These are phyloP conservation scores for Candida dubliniensis DNA, from an alignment of 1,139 yeast species.

Conservation along the genomic window DNA sequence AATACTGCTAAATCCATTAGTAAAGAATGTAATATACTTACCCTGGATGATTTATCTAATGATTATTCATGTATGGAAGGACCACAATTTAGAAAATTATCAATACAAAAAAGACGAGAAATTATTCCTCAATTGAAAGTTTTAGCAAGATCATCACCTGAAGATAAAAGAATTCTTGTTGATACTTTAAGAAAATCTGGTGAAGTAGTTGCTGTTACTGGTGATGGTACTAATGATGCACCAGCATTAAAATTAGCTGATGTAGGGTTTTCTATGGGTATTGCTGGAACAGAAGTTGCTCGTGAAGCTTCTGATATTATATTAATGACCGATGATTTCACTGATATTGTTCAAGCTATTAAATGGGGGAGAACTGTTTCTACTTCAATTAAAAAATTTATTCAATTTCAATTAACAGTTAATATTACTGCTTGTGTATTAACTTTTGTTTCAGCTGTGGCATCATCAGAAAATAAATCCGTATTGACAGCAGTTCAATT, in stretches of 20 bases:
- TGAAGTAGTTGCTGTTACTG: slow-evolving; percentile 97
- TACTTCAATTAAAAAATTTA: slow-evolving; percentile 88
- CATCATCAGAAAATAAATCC: slow-evolving; percentile 72
- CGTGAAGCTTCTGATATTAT: slow-evolving; percentile 94
- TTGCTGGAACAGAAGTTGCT: slow-evolving; percentile 91
- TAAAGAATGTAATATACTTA: slow-evolving; percentile 75
- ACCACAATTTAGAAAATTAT: slow-evolving; percentile 73
- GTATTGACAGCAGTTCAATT: slow-evolving; percentile 96
- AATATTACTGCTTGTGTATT: slow-evolving; percentile 92
- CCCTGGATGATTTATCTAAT: slow-evolving; percentile 51
- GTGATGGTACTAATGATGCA: slow-evolving; percentile 97
- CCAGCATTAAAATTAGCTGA: slow-evolving; percentile 92
- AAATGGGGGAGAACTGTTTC: slow-evolving; percentile 99
- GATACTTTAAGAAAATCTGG: slow-evolving; percentile 77
- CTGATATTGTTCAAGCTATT: slow-evolving; percentile 95
- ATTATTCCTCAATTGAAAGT: slow-evolving; percentile 77
- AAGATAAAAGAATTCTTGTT: slow-evolving; percentile 86
- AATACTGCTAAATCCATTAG: slow-evolving; percentile 91
- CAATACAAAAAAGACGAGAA: slow-evolving; percentile 53
- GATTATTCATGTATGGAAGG: slow-evolving; percentile 85
- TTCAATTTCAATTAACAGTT: slow-evolving; percentile 95
- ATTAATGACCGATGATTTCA: slow-evolving; percentile 91
- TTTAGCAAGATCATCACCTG: slow-evolving; percentile 92
- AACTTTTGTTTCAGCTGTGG: slow-evolving; percentile 92
- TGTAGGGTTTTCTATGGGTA: slow-evolving; percentile 94